Evolutionary conservation across 768 basidiomycete genomes (phyloP), one percentile per base, ranked within the genome.

Genomic region (Auriscalpium vulgare): DNA sequence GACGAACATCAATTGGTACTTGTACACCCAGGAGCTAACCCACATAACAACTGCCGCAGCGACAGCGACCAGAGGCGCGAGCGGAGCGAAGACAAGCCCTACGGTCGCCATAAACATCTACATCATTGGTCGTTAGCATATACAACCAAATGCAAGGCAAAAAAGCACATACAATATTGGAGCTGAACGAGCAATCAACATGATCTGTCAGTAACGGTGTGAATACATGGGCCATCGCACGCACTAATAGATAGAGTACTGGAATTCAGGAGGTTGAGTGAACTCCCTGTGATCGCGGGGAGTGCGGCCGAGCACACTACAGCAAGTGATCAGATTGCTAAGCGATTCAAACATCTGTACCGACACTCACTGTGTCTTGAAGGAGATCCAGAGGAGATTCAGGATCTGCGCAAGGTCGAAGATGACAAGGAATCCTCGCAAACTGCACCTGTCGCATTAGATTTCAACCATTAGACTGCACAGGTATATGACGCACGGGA

Each of bases 1-100:
- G 56, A 95, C 91, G 69, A 95, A 98, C 85, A 97, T 93, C 50
- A 97, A 76, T 74, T 95, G 89, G 66, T 98, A 98, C 72, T 98
- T 99, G 78, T 95, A 92, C 19, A 91, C 88, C 77, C 84, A 84
- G 6, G 86, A 88, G 59, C 82, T 82, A 65, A 87, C 74, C 90
- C 93, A 97, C 69, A 94, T 89, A 19, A 97, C 91, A 36, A 87
- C 67, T 3, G 86, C 85, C 11, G 85, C 91, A 16, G 88, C 90
- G 29, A 94, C 76, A 9, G 79, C 80, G 14, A 99, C 94, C 35
- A 98, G 72, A 1, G 97, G 97, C 0, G 95, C 95, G 7, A 99
- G 74, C 13, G 95, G 95, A 0, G 95, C 93, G 65, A 98, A 98
- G 16, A 97, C 86, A 50, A 99, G 71, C 0, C 85, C 95, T 48